phyloP scores from a whole-genome alignment of 495 filamentous ascomycete genomes.

The Glarea lozoyensis region DNA sequence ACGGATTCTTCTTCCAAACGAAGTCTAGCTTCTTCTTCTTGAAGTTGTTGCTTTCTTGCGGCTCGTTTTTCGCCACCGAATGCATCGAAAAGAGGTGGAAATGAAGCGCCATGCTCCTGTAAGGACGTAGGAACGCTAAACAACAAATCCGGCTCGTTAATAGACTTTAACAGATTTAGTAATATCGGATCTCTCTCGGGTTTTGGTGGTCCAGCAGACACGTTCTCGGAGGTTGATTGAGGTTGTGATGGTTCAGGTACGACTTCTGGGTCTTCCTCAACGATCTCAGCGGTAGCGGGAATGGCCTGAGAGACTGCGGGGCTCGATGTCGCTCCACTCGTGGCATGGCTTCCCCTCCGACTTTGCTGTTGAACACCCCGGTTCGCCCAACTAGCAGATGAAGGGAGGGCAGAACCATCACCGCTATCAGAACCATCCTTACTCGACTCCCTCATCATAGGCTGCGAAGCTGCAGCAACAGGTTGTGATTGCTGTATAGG shows the following conservation, averaged over 20 bases:
- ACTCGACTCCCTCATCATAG: constrained; percentile 65
- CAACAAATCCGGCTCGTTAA: constrained; percentile 11
- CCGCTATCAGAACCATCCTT: constrained; percentile 62
- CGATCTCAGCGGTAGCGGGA: constrained; percentile 34
- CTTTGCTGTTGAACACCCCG: constrained; percentile 65
- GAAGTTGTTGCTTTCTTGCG: constrained; percentile 58
- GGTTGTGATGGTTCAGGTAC: neutral
- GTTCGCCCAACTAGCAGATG: constrained; percentile 87
- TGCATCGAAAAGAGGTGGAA: constrained; percentile 70
- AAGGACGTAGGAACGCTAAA: constrained; percentile 1
- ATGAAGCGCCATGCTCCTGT: neutral
- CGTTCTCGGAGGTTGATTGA: constrained; percentile 15
- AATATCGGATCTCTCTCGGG: constrained; percentile 15
- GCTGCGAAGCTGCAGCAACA: constrained; percentile 49
- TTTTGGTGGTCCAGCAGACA: constrained; percentile 21
- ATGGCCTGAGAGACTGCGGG: constrained; percentile 60
- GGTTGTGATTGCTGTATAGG: constrained; percentile 36
- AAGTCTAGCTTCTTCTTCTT: constrained; percentile 57
- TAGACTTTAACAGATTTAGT: constrained; percentile 11
- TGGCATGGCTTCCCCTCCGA: constrained; percentile 64
- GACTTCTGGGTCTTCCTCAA: constrained; percentile 26
- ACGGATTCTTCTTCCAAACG: constrained; percentile 46
- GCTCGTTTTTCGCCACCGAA: constrained; percentile 69
- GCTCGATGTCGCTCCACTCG: constrained; percentile 71
- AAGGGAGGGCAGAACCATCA: constrained; percentile 80